A percentile compares a stretch with the other conserved stretches of the same genome.
Evolutionary conservation across 805 yeast species (phyloP).

Genomic region (Saturnispora silvae): DNA sequence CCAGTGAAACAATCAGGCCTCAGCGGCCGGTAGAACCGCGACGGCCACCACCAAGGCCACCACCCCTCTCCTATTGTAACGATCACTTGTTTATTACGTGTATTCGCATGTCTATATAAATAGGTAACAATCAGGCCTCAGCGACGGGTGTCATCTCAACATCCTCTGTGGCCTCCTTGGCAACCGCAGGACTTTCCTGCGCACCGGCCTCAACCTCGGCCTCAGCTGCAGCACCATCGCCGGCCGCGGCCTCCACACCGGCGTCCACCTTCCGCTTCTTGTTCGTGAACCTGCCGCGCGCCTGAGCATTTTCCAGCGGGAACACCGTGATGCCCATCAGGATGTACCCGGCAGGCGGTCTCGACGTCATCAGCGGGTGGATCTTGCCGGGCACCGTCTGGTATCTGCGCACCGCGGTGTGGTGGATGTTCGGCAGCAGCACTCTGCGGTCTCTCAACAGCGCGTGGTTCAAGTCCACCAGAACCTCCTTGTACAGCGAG

Average conservation of each 20-base stretch:
- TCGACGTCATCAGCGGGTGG: constrained; percentile 91
- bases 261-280: constrained; percentile 28
- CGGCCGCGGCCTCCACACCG: constrained; percentile 8
- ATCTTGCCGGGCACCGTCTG: constrained; percentile 91
- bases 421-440: constrained; percentile 73
- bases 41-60: too few species aligned
- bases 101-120: too few species aligned
- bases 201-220: background rate
- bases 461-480: constrained; percentile 65
- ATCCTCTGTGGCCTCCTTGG: too few species aligned
- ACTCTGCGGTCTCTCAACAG: constrained; percentile 57
- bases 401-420: constrained; percentile 72
- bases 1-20: too few species aligned
- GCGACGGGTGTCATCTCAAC: too few species aligned
- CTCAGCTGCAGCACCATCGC: constrained; percentile 10
- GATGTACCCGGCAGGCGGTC: constrained; percentile 86
- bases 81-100: too few species aligned
- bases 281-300: constrained; percentile 56
- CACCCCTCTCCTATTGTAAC: too few species aligned
- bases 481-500: constrained; percentile 67
- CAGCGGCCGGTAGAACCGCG: too few species aligned
- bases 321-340: constrained; percentile 69
- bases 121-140: too few species aligned
- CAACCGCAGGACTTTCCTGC: background rate
- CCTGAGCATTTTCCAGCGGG: constrained; percentile 54